Conservation (phyloP, 192 early-diverging fungal species). For the Coemansia guatemalensis region DNA sequence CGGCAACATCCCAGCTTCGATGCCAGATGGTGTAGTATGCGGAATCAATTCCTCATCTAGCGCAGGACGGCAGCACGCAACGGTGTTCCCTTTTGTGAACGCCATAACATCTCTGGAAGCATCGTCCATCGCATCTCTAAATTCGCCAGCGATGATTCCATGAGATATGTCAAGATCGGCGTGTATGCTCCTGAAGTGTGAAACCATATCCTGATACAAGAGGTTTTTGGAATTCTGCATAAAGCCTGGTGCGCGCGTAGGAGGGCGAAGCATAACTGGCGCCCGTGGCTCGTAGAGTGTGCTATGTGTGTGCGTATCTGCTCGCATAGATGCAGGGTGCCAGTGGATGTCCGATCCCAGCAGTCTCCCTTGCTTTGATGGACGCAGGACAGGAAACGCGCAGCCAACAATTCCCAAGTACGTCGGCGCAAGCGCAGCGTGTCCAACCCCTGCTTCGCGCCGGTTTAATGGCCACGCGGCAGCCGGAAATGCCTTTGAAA, state of each 20-base stretch:
- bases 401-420: slow-evolving; percentile 11
- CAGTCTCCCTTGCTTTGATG: background rate
- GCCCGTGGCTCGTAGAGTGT: slow-evolving; percentile 5
- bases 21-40: background rate
- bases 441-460: slow-evolving; percentile 10
- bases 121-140: slow-evolving; percentile 21
- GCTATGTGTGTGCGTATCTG: background rate
- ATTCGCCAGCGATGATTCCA: slow-evolving; percentile 9
- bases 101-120: slow-evolving; percentile 10
- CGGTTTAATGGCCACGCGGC: slow-evolving; percentile 41
- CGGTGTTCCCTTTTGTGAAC: slow-evolving; percentile 13
- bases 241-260: slow-evolving; percentile 38
- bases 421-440: slow-evolving; percentile 14
- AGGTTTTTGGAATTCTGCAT: slow-evolving; percentile 5
- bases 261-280: slow-evolving; percentile 23
- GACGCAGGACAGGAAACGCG: slow-evolving; percentile 23
- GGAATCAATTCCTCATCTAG: background rate
- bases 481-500: slow-evolving; percentile 22
- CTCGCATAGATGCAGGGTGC: slow-evolving; percentile 17
- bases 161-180: slow-evolving; percentile 30
- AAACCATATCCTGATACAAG: slow-evolving; percentile 13
- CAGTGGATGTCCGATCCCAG: slow-evolving; percentile 5
- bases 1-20: background rate
- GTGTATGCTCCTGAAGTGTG: slow-evolving; percentile 12
- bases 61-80: slow-evolving; percentile 25